Evolutionary conservation across 176 grass and related monocot species (phyloP), one percentile per base, ranked within the genome.

Genomic region (Oryza nivara): DNA sequence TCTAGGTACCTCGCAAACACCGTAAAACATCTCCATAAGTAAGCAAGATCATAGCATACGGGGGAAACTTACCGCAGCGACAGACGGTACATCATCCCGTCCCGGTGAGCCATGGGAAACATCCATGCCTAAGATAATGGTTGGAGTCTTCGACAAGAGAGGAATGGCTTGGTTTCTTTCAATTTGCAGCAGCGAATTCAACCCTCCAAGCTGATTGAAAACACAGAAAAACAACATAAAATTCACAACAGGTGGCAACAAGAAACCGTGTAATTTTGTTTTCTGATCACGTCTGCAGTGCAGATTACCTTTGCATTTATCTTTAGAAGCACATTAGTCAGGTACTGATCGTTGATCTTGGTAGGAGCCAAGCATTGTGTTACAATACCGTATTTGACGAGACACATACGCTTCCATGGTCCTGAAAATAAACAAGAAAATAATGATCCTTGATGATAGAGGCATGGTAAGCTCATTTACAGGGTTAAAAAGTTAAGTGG

Each of bases 111-210:
- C 85, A 72, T 92, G 91, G 0, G 91, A 92, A 65, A 97, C 94
- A 86, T 92, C 94, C 87, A 93, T 97, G 17, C 94, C 91, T 5
- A 93, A 73, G 9, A 97, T 93, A 14, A 93, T 91, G n/a, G 94
- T 93, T 15, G 89, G 82, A 26, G 14, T 1, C 14, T n/a, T 66
- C 0, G 89, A 97, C 13, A 97, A 45, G 0, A 84, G 26, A 72
- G 94, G 91, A 84, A 93, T 88, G 15, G 44, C 22, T 30, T 1
- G 19, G 8, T 19, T 32, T 47, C 20, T 30, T 88, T 97, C 94
- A 22, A 84, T 73, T 61, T 77, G 75, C 45, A 97, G 75, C 38
- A 75, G n/a, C 16, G 91, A 96, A 65, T 96, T 97, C 49, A 92
- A 83, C 8, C 89, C 91, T 49, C 91, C 94, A 25, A 88, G 76